Percentiles rank a stretch among this genome's conserved stretches.
These are phyloP conservation scores for Penicillium sp. DNA, from an alignment of 2,329 filamentous ascomycete genomes.

Conservation along the genomic window DNA sequence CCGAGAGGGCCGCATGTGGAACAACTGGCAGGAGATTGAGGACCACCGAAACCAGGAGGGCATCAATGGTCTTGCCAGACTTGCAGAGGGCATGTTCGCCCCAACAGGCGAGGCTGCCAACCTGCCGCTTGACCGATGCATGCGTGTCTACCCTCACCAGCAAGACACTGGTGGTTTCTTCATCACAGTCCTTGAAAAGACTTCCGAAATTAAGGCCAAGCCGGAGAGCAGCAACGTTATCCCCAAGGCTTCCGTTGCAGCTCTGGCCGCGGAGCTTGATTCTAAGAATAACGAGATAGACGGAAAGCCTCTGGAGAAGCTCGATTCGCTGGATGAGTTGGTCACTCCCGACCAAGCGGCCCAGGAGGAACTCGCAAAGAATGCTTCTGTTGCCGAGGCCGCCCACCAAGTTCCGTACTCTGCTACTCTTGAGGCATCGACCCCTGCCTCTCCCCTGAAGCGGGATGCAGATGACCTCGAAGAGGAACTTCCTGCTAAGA, in stretches of 20 bases:
- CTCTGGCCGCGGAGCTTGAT: slow-evolving; percentile 37
- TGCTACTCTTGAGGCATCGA: slow-evolving; percentile 26
- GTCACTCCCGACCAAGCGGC: slow-evolving; percentile 31
- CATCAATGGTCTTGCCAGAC: slow-evolving; percentile 62
- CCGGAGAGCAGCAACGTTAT: slow-evolving; percentile 57
- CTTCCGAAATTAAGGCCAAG: slow-evolving; percentile 75
- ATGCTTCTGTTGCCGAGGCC: slow-evolving; percentile 35
- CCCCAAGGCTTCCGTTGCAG: slow-evolving; percentile 40
- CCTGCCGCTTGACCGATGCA: slow-evolving; percentile 82
- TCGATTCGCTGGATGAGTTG: slow-evolving; percentile 42
- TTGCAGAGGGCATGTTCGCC: slow-evolving; percentile 84
- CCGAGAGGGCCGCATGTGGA: slow-evolving; percentile 75
- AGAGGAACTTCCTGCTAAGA: slow-evolving; percentile 43
- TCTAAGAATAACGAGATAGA: slow-evolving; percentile 29
- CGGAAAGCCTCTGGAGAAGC: slow-evolving; percentile 35
- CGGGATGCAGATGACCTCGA: slow-evolving; percentile 35
- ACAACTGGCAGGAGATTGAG: slow-evolving; percentile 77
- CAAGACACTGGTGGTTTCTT: slow-evolving; percentile 98
- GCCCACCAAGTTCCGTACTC: slow-evolving; percentile 35
- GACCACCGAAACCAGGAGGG: slow-evolving; percentile 62
- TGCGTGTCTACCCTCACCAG: slow-evolving; percentile 90
- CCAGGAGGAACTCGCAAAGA: slow-evolving; percentile 34
- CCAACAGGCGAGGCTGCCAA: slow-evolving; percentile 55
- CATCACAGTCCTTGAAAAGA: slow-evolving; percentile 92
- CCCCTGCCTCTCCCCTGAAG: slow-evolving; percentile 29